These are phyloP conservation scores for Zygotorulaspora chibaensis DNA, from an alignment of 805 yeast genomes.

Conservation along the genomic window DNA sequence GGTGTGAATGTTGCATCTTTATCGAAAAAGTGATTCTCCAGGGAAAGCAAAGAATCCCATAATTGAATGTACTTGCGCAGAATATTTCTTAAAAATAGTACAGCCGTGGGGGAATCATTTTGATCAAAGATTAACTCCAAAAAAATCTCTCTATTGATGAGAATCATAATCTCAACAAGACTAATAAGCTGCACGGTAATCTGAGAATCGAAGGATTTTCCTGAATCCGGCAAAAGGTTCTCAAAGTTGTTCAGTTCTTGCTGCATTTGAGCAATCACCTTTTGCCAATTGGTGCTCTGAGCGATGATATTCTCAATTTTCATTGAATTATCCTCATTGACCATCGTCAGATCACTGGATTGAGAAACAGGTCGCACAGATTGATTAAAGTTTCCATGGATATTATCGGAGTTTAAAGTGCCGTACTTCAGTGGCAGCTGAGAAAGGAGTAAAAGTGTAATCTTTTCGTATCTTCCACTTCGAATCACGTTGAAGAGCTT, in stretches of 20 bases:
- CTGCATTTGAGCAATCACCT: constrained; percentile 15
- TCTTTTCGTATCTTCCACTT: constrained; percentile 40
- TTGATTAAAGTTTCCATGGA: constrained; percentile 7
- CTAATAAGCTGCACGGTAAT: constrained; percentile 13
- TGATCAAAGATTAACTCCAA: constrained; percentile 25
- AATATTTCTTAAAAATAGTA: constrained; percentile 25
- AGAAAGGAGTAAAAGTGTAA: constrained; percentile 29
- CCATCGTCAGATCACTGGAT: background rate
- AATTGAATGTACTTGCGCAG: constrained; percentile 22
- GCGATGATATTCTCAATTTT: constrained; percentile 15
- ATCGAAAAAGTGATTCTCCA: constrained; percentile 14
- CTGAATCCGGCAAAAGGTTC: constrained; percentile 9
- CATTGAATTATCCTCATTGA: constrained; percentile 14
- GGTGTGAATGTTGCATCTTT: constrained; percentile 20
- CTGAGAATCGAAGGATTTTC: constrained; percentile 9
- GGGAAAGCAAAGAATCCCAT: constrained; percentile 29
- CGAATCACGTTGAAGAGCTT: constrained; percentile 38
- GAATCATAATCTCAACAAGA: constrained; percentile 25
- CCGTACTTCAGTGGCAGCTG: constrained; percentile 30
- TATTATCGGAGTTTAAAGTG: constrained; percentile 5
- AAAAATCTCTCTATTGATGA: constrained; percentile 28
- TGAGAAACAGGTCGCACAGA: background rate
- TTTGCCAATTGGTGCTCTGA: constrained; percentile 16
- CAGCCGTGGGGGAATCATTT: constrained; percentile 17
- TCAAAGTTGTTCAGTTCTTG: constrained; percentile 15